A percentile compares a stretch with the other conserved stretches of the same genome.
phyloP scores from a whole-genome alignment of 371 early-diverging fungal species.

The Mortierella sp. region DNA sequence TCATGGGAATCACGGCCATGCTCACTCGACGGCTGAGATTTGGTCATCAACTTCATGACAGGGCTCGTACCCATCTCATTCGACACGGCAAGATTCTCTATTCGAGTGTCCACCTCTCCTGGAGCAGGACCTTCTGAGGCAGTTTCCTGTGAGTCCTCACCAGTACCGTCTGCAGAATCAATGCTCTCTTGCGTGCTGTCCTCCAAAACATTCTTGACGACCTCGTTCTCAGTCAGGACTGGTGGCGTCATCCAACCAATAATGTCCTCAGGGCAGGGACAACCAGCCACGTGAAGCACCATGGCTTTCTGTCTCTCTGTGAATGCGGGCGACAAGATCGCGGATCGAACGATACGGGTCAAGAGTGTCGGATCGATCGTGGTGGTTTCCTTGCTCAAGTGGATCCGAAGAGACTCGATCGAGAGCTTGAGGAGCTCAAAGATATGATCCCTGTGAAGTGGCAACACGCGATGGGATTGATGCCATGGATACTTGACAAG shows the following conservation, averaged over 20 bases:
- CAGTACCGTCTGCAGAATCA: too few species aligned
- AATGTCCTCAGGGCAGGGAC: slow-evolving; percentile 46
- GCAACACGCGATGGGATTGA: slow-evolving; percentile 66
- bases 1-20: too few species aligned
- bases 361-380: slow-evolving; percentile 71
- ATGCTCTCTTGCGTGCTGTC: too few species aligned
- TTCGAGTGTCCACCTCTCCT: too few species aligned
- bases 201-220: too few species aligned
- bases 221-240: not conserved
- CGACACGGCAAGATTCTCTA: too few species aligned
- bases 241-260: slow-evolving; percentile 43
- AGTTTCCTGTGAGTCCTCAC: too few species aligned
- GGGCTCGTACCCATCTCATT: too few species aligned
- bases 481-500: slow-evolving; percentile 83
- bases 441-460: slow-evolving; percentile 79
- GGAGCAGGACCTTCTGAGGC: too few species aligned
- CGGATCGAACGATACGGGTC: slow-evolving; percentile 68
- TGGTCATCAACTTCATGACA: too few species aligned
- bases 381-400: slow-evolving; percentile 69
- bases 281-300: slow-evolving; percentile 64
- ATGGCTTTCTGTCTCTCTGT: slow-evolving; percentile 79
- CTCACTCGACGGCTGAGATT: too few species aligned
- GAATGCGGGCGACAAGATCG: slow-evolving; percentile 77
- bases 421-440: slow-evolving; percentile 79
- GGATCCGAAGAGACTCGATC: slow-evolving; percentile 69